Percentiles rank a stretch among this genome's conserved stretches.
phyloP scores from a whole-genome alignment of 2,329 filamentous ascomycete genomes.

The Fusarium cyanostomum region DNA sequence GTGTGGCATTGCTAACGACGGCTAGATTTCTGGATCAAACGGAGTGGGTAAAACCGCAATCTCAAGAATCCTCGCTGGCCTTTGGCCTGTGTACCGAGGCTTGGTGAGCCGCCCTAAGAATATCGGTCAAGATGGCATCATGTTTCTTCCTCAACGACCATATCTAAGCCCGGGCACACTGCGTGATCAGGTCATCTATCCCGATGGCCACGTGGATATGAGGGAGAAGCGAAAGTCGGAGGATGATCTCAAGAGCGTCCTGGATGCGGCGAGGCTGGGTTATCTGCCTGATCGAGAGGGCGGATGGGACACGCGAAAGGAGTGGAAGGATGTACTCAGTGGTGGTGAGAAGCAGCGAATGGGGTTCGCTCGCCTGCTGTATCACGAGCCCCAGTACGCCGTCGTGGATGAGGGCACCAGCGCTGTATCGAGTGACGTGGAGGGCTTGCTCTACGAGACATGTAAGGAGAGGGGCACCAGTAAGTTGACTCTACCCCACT shows the following conservation, averaged over 20 bases:
- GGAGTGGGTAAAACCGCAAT: constrained; percentile 94
- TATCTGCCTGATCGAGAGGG: constrained; percentile 93
- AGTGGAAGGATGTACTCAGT: constrained; percentile 98
- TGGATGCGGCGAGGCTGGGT: constrained; percentile 85
- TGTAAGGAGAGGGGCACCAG: constrained; percentile 95
- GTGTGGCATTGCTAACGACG: constrained; percentile 23
- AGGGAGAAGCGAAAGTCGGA: constrained; percentile 80
- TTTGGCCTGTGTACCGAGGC: constrained; percentile 97
- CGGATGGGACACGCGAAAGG: constrained; percentile 95
- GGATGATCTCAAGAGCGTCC: constrained; percentile 76
- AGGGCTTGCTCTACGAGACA: constrained; percentile 90
- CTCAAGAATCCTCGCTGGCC: constrained; percentile 83
- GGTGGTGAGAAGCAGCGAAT: constrained; percentile 98
- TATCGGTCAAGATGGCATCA: constrained; percentile 88
- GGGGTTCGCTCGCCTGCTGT: constrained; percentile 87
- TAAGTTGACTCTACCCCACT: constrained; percentile 57
- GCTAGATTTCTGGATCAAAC: constrained; percentile 86
- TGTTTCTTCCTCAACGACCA: constrained; percentile 95
- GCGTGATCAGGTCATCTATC: constrained; percentile 97
- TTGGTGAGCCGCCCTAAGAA: constrained; percentile 86
- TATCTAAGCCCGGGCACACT: constrained; percentile 93
- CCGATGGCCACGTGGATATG: constrained; percentile 95
- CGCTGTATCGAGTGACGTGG: constrained; percentile 92
- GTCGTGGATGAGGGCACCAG: constrained; percentile 97
- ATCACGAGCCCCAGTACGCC: constrained; percentile 94